Conservation (phyloP, 2,329 filamentous ascomycete species). For the Talaromyces sp. region DNA sequence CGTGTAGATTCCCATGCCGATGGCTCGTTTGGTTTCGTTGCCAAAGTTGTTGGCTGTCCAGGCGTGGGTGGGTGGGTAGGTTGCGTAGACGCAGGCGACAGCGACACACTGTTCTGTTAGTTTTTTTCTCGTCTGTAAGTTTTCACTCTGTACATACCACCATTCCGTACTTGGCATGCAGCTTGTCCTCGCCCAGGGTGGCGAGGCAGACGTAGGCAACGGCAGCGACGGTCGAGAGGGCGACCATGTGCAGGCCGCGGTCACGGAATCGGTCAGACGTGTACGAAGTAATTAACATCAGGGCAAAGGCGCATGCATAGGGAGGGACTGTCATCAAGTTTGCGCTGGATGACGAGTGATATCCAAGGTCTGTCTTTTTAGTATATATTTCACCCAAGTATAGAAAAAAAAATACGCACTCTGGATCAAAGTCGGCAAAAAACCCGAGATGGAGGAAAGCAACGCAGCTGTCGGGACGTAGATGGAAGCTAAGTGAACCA, state of each 20-base stretch:
- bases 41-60: slow-evolving; percentile 10
- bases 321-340: slow-evolving; percentile 6
- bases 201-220: slow-evolving; percentile 4
- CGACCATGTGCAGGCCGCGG: slow-evolving; percentile 4
- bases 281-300: slow-evolving; percentile 3
- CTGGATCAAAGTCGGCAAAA: slow-evolving; percentile 4
- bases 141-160: background rate
- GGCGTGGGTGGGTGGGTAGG: slow-evolving; percentile 9
- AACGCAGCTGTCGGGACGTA: slow-evolving; percentile 6
- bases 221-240: slow-evolving; percentile 2
- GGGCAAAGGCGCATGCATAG: slow-evolving; percentile 4
- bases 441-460: slow-evolving; percentile 6
- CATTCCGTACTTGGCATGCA: slow-evolving; percentile 6
- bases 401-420: background rate
- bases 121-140: background rate
- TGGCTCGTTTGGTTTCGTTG: slow-evolving; percentile 7
- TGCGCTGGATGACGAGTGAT: slow-evolving; percentile 1
- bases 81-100: slow-evolving; percentile 7
- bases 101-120: background rate
- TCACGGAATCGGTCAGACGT: slow-evolving; percentile 6
- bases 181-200: slow-evolving; percentile 1
- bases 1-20: slow-evolving; percentile 8
- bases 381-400: background rate
- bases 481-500: background rate
- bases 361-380: slow-evolving; percentile 6